Base-by-base conservation (phyloP, 768 basidiomycete genomes). In the Stropharia rugosoannulata region DNA sequence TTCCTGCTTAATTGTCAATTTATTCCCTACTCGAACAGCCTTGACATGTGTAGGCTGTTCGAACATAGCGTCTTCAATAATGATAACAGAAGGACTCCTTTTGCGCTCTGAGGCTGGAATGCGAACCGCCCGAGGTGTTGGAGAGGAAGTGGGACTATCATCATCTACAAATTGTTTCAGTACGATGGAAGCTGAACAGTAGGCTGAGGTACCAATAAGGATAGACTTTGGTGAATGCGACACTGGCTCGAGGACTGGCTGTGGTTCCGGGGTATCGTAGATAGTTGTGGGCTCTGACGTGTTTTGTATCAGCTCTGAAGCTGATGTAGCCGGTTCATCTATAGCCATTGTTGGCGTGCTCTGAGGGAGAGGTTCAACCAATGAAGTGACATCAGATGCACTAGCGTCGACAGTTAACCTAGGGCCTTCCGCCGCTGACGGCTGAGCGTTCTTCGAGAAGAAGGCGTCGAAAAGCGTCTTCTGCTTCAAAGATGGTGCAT, bases 391-490 rank as follows among this genome's bases (percentile, higher is more conserved):
- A 32, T 10, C 29, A 32, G 29, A 10, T 32, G 6, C 9, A 32
- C 9, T 32, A 32, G 38, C 19, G 11, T 41, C 50, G 50, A 27
- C 18, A 7, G 22, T 40, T 16, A 27, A 11, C 12, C 15, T 29
- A 7, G 37, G 25, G 11, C 15, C 39, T n/a, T 1, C 38, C 25
- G 39, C 11, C 2, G 27, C 29, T 15, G 10, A 10, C 19, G 29
- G 16, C 9, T 22, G 13, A 19, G 35, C 8, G 27, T 16, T 56
- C 49, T 54, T 60, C 11, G 45, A 32, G 15, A 55, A n/a, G 38
- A 66, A 66, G 8, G 63, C 60, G 46, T 66, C 65, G 42, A 76
- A 60, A 1, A 81, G 59, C 2, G 78, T 79, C 55, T 65, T 71
- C 67, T 81, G 77, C 60, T 62, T 68, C 46, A 69, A 15, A 29